Evolutionary conservation across 2,329 filamentous ascomycete species (phyloP).

Genomic region (Aspergillus flavus): DNA sequence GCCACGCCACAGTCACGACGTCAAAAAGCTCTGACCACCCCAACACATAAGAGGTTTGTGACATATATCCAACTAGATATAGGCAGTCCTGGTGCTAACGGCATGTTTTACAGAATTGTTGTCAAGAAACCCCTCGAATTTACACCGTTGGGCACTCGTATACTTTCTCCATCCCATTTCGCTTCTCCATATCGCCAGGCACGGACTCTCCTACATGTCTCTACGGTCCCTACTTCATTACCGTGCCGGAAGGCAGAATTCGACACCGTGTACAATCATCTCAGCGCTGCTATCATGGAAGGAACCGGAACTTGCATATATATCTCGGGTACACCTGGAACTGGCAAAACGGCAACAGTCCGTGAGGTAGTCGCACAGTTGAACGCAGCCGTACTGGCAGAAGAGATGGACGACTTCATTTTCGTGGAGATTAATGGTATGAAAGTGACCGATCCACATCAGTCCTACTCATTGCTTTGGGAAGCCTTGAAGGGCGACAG

Average conservation of each 20-base stretch:
- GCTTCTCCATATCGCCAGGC: constrained; percentile 89
- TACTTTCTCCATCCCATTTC: constrained; percentile 73
- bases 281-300: constrained; percentile 91
- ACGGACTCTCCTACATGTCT: constrained; percentile 85
- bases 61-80: constrained; percentile 22
- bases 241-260: constrained; percentile 94
- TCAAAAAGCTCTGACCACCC: constrained; percentile 57
- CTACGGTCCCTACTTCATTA: constrained; percentile 83
- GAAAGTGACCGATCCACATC: constrained; percentile 98
- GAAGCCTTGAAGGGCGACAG: constrained; percentile 92
- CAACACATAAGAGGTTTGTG: constrained; percentile 62
- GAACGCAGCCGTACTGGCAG: constrained; percentile 81
- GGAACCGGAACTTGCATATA: constrained; percentile 96
- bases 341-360: constrained; percentile 95
- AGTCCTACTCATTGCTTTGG: constrained; percentile 94
- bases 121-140: constrained; percentile 92
- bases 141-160: constrained; percentile 87
- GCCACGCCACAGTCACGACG: constrained; percentile 47
- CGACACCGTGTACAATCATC: constrained; percentile 84
- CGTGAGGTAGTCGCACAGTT: constrained; percentile 89
- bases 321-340: constrained; percentile 97
- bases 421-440: constrained; percentile 99
- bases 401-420: constrained; percentile 97
- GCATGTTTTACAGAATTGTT: constrained; percentile 53
- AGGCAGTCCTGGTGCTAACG: constrained; percentile 20